Evolutionary conservation across 2,329 filamentous ascomycete species (phyloP), one percentile per base, ranked within the genome.

Genomic region (Xylariaceae sp.): DNA sequence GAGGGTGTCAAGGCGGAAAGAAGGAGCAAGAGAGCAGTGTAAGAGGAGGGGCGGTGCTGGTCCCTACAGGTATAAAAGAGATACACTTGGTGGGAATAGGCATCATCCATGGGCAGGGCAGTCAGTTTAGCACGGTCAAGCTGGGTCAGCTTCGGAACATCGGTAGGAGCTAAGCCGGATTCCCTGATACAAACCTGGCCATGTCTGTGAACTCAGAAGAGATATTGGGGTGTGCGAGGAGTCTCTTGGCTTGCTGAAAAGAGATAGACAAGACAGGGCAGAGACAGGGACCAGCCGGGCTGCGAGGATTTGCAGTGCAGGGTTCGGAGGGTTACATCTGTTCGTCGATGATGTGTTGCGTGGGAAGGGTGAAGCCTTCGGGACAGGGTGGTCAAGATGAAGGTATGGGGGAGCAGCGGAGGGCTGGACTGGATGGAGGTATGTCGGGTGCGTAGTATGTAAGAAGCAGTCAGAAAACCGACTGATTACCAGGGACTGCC

Each of bases 21-120:
- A 60, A 64, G 59, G 60, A 65, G 58, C 54, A 59, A 61, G 51
- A 65, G 60, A 54, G 57, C 45, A 65, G 54, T 58, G 57, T 26
- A 51, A 60, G 51, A 64, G 60, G 66, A 69, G 66, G 68, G 69
- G 67, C 67, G 66, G 67, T 68, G 70, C 69, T 69, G 67, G 62
- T 63, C 66, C 65, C 60, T 26, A 60, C 65, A 67, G 65, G 69
- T 72, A 74, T 74, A 74, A 73, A 67, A 73, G 67, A 70, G 64
- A 64, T 67, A 67, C 15, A 32, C 59, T 59, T 49, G 58, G 59
- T 59, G 59, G 57, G 53, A 63, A 64, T 64, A 67, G 63, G 58
- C 62, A 61, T 63, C 57, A 64, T 62, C 64, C 62, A 61, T 60
- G 63, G 53, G 57, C 50, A 54, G 50, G 44, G 52, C 55, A 58